Base-by-base conservation (phyloP, 129 eudicot genomes). In the Dittrichia graveolens region DNA sequence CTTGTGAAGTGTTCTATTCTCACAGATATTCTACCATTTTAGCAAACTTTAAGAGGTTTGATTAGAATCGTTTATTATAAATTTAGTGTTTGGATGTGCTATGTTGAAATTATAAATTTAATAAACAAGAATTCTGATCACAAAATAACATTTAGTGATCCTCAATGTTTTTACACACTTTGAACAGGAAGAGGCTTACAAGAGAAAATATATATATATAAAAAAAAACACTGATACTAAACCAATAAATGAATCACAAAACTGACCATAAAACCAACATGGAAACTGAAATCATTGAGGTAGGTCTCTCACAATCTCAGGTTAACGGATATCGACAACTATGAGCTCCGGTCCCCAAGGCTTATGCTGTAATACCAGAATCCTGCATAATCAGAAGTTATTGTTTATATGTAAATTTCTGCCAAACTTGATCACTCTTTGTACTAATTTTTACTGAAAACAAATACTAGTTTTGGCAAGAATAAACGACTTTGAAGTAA, bases 161-260 rank as follows among this genome's bases (percentile, higher is more conserved):
- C 35, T 24, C 7, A 41, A 60, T 61, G 67, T 47, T 46, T 75
- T 76, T 66, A 52, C 78, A 62, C 72, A 74, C 72, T 71, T 71
- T 56, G 66, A 71, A 57, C 66, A 71, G 18, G 54, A 71, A 45
- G 2, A 31, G 71, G 57, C 48, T 71, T 71, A 55, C 71, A 74
- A 14, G 14, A 49, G 67, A 63, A 50, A 62, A 50, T 11, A 50
- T 34, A 67, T 41, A 55, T 24, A 24, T 24, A 24, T 0, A 57
- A 67, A 56, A 24, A 24, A 57, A 67, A 56, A 57, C 75, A 45
- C 43, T 46, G 75, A 59, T 58, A 44, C 79, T 69, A 56, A 77
- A 82, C 80, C 49, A 69, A 73, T 69, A 54, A 75, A 79, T 69
- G 67, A 83, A 79, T 72, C 61, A 59, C 76, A 65, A 71, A 71